Evolutionary conservation across 148 eudicot species (phyloP).

Genomic region (Silene latifolia): DNA sequence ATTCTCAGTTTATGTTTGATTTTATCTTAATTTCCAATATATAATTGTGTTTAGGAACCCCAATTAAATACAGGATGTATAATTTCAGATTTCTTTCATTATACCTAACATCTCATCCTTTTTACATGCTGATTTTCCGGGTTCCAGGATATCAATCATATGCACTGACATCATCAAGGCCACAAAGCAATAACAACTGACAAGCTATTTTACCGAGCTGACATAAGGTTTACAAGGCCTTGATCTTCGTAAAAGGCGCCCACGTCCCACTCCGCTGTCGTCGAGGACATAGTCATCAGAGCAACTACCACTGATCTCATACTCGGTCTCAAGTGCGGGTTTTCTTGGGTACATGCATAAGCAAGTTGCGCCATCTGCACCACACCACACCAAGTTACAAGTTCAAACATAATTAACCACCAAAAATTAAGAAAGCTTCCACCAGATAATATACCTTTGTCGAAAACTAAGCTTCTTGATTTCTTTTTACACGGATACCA

Average conservation of each 20-base stretch:
- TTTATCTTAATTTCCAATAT: too few species aligned
- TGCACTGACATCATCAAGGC: not conserved
- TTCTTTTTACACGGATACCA: too few species aligned
- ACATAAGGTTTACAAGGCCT: constrained; percentile 42
- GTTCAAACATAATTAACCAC: not conserved
- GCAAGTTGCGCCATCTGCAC: constrained; percentile 75
- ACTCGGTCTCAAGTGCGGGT: constrained; percentile 81
- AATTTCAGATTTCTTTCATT: not conserved
- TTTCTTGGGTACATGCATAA: constrained; percentile 74
- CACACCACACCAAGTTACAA: not conserved
- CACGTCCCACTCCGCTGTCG: constrained; percentile 74
- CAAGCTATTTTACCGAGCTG: constrained; percentile 38
- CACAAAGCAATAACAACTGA: not conserved
- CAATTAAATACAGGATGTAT: not conserved
- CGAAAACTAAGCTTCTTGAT: too few species aligned
- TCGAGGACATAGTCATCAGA: constrained; percentile 70
- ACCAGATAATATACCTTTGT: too few species aligned
- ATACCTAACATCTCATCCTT: not conserved
- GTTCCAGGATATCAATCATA: not conserved
- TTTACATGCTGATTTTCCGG: not conserved
- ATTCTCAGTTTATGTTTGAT: too few species aligned
- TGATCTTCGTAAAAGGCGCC: constrained; percentile 51
- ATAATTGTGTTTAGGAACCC: too few species aligned
- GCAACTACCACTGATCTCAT: constrained; percentile 86
- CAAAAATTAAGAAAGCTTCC: too few species aligned